Conservation (phyloP, 2,329 filamentous ascomycete species). For the Aspergillus persii region DNA sequence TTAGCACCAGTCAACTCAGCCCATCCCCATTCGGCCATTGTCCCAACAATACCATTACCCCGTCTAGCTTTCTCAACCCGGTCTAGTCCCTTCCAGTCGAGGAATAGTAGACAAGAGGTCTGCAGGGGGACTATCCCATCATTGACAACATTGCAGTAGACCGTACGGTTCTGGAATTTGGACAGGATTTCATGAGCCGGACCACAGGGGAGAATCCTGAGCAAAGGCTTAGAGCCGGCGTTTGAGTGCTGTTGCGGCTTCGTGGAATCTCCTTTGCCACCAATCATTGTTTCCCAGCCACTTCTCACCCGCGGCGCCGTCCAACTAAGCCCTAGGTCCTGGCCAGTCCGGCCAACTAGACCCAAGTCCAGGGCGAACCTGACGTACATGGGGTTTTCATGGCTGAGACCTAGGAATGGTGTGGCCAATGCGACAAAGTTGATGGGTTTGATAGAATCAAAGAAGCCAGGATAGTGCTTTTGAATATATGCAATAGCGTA, state of each 20-base stretch:
- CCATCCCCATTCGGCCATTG: constrained; percentile 91
- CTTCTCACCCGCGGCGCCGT: constrained; percentile 79
- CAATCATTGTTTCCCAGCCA: constrained; percentile 84
- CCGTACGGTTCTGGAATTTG: constrained; percentile 84
- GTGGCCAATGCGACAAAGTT: constrained; percentile 89
- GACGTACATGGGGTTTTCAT: constrained; percentile 96
- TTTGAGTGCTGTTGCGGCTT: constrained; percentile 59
- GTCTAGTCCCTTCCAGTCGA: constrained; percentile 93
- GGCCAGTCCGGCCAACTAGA: constrained; percentile 89
- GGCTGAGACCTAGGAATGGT: constrained; percentile 86
- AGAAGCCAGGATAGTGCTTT: constrained; percentile 90
- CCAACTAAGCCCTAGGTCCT: constrained; percentile 94
- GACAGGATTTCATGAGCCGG: constrained; percentile 83
- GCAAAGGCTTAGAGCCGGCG: constrained; percentile 80
- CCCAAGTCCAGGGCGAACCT: constrained; percentile 97
- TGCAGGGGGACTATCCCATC: constrained; percentile 93
- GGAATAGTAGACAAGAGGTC: constrained; percentile 91
- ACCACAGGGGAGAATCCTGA: constrained; percentile 85
- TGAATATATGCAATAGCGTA: constrained; percentile 96
- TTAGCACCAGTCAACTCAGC: constrained; percentile 77
- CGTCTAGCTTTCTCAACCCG: constrained; percentile 91
- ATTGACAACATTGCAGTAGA: constrained; percentile 97
- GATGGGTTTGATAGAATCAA: constrained; percentile 77
- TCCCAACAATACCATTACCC: constrained; percentile 89
- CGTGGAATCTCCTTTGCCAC: constrained; percentile 64